A percentile compares a stretch with the other conserved stretches of the same genome.
Evolutionary conservation across 768 basidiomycete species (phyloP).

Genomic region (Cyclocybe aegerita): DNA sequence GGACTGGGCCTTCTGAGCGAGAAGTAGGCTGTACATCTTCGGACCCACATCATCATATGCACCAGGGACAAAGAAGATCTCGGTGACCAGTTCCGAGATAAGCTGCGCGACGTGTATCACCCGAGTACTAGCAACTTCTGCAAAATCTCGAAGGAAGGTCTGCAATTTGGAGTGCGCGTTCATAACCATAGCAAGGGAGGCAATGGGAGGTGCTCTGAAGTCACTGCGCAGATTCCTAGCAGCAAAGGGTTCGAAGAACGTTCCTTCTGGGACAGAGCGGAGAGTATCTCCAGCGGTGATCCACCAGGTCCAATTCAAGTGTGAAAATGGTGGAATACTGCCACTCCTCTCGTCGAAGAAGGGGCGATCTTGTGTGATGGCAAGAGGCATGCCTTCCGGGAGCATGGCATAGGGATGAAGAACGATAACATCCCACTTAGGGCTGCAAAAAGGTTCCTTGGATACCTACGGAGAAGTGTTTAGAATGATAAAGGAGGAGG

Average conservation of each 20-base stretch:
- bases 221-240: neutral
- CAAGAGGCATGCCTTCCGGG: slow-evolving; percentile 7
- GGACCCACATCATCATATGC: too few species aligned
- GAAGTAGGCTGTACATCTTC: too few species aligned
- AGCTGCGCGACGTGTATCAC: too few species aligned
- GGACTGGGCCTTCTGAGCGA: too few species aligned
- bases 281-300: neutral
- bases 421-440: slow-evolving; percentile 9
- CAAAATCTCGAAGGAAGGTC: too few species aligned
- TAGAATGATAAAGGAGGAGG: neutral
- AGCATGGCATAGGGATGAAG: slow-evolving; percentile 10
- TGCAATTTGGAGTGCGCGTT: too few species aligned
- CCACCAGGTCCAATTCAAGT: neutral
- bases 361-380: slow-evolving; percentile 5
- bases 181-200: too few species aligned
- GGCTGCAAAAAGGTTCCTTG: slow-evolving; percentile 5
- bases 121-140: too few species aligned
- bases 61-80: too few species aligned
- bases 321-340: too few species aligned
- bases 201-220: neutral
- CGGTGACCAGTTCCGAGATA: too few species aligned
- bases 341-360: neutral
- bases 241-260: neutral
- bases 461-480: slow-evolving; percentile 4
- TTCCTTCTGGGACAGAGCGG: neutral